phyloP scores from a whole-genome alignment of 352 stramenopile genomes.

The Blastocystis sp. region DNA sequence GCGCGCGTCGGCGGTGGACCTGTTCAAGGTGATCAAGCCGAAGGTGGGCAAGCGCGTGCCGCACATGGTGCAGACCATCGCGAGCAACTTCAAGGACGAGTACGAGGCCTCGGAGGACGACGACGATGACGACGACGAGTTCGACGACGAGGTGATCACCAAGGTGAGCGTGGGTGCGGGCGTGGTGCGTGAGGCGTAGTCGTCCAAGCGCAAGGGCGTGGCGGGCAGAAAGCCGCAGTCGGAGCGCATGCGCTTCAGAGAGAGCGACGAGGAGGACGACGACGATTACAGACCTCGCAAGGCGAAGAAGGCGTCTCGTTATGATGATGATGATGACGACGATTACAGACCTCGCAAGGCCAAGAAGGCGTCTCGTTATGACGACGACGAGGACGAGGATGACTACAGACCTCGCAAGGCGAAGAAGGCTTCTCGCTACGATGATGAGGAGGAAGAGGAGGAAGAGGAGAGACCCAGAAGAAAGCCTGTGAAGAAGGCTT shows the following conservation, averaged over 20 bases:
- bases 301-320: conserved; percentile 29
- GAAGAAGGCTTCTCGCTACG: background rate
- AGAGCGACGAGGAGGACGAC: conserved; percentile 39
- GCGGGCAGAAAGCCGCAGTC: background rate
- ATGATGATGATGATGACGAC: conserved; percentile 33
- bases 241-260: conserved; percentile 42
- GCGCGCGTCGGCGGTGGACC: conserved; percentile 84
- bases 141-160: conserved; percentile 57
- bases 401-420: too few relatives aligned
- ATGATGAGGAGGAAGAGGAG: conserved; percentile 64
- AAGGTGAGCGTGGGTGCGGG: background rate
- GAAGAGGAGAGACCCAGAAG: background rate
- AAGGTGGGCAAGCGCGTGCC: conserved; percentile 56
- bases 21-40: conserved; percentile 77
- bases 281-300: background rate
- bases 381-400: background rate
- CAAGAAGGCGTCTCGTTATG: conserved; percentile 30
- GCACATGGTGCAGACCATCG: background rate
- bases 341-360: background rate
- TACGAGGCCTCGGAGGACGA: conserved; percentile 13
- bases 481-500: too few relatives aligned
- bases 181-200: background rate
- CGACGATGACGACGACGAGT: conserved; percentile 1
- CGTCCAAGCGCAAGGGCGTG: background rate
- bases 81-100: conserved; percentile 24